A percentile compares a stretch with the other conserved stretches of the same genome.
Evolutionary conservation across 1,284 basidiomycete species (phyloP).

Genomic region (Heliocybe sulcata): DNA sequence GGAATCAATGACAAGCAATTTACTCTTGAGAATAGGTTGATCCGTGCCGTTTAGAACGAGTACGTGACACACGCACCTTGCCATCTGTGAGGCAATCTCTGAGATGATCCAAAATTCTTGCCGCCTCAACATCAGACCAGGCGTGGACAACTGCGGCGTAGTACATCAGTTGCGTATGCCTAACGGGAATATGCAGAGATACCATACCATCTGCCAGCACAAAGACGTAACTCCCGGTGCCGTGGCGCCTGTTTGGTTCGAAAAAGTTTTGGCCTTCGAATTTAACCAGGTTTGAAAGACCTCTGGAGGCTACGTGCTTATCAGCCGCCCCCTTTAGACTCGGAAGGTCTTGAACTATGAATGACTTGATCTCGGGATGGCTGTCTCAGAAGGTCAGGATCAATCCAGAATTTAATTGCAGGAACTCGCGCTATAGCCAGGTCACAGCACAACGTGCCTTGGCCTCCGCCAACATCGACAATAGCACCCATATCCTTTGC

Average conservation of each 20-base stretch:
- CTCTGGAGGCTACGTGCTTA: neutral
- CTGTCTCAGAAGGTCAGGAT: too few species aligned
- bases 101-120: neutral
- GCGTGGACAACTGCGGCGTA: neutral
- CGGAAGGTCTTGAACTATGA: neutral
- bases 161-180: neutral
- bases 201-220: neutral
- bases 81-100: neutral
- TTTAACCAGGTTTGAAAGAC: neutral
- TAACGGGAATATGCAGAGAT: neutral
- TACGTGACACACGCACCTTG: neutral
- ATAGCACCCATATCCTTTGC: neutral
- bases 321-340: neutral
- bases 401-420: too few species aligned
- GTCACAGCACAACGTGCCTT: neutral
- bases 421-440: neutral
- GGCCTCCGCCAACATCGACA: neutral
- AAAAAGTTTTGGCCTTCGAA: constrained; percentile 2
- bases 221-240: neutral
- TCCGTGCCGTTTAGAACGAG: too few species aligned
- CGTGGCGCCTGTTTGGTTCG: neutral
- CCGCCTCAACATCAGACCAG: neutral
- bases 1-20: neutral
- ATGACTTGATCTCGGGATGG: neutral
- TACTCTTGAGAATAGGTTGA: neutral